Evolutionary conservation across 257 asterid species (phyloP), one percentile per base, ranked within the genome.

Genomic region (Solanum stenotomum): DNA sequence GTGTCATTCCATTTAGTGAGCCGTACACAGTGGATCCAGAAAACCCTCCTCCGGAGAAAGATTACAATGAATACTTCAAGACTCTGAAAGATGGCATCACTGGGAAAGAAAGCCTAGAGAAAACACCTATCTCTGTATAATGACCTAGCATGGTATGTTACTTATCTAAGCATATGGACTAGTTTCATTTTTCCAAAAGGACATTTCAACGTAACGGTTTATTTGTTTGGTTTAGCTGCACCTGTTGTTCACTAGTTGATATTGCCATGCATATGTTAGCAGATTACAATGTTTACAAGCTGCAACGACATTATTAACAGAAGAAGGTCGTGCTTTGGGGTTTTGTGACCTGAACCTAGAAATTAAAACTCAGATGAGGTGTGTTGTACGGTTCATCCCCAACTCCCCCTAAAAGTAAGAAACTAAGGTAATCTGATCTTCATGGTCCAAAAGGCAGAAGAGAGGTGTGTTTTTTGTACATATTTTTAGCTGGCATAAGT

Each of bases 11-110:
- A 20, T 96, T 97, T 92, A 97, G 98, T 42, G 98, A 96, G 90
- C 96, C 98, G 37, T 97, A 91, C 71, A 96, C 98, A 3, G 98
- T 97, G 92, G 98, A 97, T 93, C 99, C 98, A 23, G 94, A 94
- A 90, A 96, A 94, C 89, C 98, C 98, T 84, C 99, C 98, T 46
- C 93, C 97, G 14, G 98, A 95, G 85, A 97, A 94, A 86, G 99
- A 97, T 93, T 96, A 97, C 90, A 86, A 93, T 75, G 93, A 90
- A 63, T 96, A 92, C 92, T 96, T 97, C 93, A 88, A 90, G 91
- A 92, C 90, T 49, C 91, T 96, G 88, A 95, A 95, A 94, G 97
- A 93, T 74, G 98, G 98, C 33, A 89, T 97, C 87, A 96, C 99
- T 15, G 99, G 98, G 89, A 97, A 97, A 93, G 98, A 97, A 89